Evolutionary conservation across 805 yeast genomes (phyloP).

Genomic region (Starmera caribaea): DNA sequence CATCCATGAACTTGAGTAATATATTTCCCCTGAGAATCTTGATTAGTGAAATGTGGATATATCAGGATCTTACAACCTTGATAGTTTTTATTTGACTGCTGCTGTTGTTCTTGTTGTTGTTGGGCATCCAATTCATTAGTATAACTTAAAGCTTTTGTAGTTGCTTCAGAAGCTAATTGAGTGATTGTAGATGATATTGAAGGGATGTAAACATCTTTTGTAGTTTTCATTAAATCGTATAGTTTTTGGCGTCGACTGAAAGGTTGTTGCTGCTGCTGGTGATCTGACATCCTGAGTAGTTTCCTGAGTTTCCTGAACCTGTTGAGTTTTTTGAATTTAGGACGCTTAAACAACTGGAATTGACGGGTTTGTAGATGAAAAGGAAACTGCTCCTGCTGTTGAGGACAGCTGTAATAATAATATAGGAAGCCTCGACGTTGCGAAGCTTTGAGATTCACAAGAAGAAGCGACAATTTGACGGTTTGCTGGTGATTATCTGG

Average conservation of each 20-base stretch:
- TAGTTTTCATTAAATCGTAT: conserved; percentile 40
- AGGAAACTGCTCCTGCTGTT: no score
- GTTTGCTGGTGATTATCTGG: no score
- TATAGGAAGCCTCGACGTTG: no score
- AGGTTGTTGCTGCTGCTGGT: background rate
- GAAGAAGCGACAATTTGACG: no score
- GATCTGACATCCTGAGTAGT: background rate
- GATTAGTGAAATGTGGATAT: conserved; percentile 46
- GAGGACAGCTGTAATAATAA: no score
- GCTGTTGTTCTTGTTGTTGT: conserved; percentile 20
- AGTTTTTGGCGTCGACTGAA: conserved; percentile 32
- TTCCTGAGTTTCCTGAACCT: no score
- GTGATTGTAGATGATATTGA: conserved; percentile 36
- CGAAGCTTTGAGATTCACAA: no score
- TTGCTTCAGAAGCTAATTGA: conserved; percentile 38
- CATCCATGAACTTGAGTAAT: conserved; percentile 65
- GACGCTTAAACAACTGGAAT: background rate
- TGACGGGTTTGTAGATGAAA: no score
- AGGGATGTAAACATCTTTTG: conserved; percentile 51
- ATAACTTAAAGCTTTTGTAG: conserved; percentile 13
- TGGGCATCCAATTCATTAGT: background rate
- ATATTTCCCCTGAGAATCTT: conserved; percentile 22
- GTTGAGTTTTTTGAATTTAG: background rate
- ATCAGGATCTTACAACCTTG: conserved; percentile 50
- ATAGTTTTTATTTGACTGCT: conserved; percentile 22